These are phyloP conservation scores for Cephalotrichum gorgonifer DNA, from an alignment of 2,329 filamentous ascomycete species.

Conservation along the genomic window DNA sequence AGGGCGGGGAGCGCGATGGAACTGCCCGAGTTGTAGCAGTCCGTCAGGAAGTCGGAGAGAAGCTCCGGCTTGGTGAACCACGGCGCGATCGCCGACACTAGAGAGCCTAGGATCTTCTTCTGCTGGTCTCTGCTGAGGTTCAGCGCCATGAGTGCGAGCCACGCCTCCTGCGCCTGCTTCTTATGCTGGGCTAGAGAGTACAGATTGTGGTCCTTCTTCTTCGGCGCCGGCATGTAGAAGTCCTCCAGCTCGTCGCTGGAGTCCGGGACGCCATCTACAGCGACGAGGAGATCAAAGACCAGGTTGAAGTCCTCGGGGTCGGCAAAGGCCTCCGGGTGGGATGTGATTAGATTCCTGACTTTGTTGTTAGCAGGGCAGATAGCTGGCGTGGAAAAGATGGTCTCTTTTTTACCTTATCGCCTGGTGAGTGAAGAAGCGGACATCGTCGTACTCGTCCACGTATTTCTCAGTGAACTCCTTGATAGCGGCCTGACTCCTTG, in stretches of 20 bases:
- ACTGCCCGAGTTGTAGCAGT: slow-evolving; percentile 80
- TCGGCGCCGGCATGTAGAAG: slow-evolving; percentile 56
- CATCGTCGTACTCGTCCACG: slow-evolving; percentile 70
- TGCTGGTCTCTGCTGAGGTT: slow-evolving; percentile 61
- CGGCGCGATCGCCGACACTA: slow-evolving; percentile 70
- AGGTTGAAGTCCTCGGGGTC: slow-evolving; percentile 38
- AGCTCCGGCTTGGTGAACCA: slow-evolving; percentile 86
- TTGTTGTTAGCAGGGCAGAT: slow-evolving; percentile 15
- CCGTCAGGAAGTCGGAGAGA: slow-evolving; percentile 93
- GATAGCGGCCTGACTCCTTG: slow-evolving; percentile 48
- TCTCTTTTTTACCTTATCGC: slow-evolving; percentile 62
- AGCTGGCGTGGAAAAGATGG: slow-evolving; percentile 18
- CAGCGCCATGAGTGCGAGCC: slow-evolving; percentile 66
- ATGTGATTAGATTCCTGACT: slow-evolving; percentile 1
- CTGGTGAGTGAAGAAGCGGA: slow-evolving; percentile 73
- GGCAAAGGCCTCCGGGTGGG: slow-evolving; percentile 1
- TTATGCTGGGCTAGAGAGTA: slow-evolving; percentile 61
- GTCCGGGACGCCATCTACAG: slow-evolving; percentile 61
- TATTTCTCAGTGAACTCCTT: slow-evolving; percentile 70
- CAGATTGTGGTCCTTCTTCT: slow-evolving; percentile 57
- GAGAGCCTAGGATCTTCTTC: slow-evolving; percentile 65
- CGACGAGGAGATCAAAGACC: slow-evolving; percentile 51
- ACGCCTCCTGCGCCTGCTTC: slow-evolving; percentile 73
- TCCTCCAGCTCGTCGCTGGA: slow-evolving; percentile 55
- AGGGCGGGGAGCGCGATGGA: slow-evolving; percentile 80